Percentiles rank a stretch among this genome's conserved stretches.
phyloP scores from a whole-genome alignment of 2,329 filamentous ascomycete genomes.

The Tricladium varicosporioides region DNA sequence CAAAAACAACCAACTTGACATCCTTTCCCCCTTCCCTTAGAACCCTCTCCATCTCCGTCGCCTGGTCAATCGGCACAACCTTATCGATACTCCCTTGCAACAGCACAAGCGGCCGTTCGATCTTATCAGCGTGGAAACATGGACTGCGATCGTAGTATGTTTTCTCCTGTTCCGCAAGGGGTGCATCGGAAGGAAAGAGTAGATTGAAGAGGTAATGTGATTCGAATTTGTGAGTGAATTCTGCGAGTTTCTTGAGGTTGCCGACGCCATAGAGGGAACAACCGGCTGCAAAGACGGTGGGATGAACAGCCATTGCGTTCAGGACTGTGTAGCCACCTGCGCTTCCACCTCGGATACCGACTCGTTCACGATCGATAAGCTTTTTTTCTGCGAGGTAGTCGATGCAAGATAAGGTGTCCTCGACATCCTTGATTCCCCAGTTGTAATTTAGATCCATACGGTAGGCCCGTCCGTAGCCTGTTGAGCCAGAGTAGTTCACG shows the following conservation, averaged over 20 bases:
- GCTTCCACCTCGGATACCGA: conserved; percentile 50
- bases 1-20: conserved; percentile 46
- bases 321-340: conserved; percentile 55
- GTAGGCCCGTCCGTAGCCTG: conserved; percentile 49
- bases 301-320: conserved; percentile 45
- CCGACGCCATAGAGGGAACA: conserved; percentile 51
- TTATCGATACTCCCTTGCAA: conserved; percentile 54
- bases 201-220: conserved; percentile 48
- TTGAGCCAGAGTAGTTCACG: conserved; percentile 53
- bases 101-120: conserved; percentile 51
- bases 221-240: conserved; percentile 56
- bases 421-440: conserved; percentile 51
- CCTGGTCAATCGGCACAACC: conserved; percentile 58
- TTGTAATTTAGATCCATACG: conserved; percentile 46
- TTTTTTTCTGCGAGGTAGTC: conserved; percentile 39
- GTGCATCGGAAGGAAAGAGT: conserved; percentile 37
- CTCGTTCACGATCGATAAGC: conserved; percentile 31
- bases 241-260: conserved; percentile 45
- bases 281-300: conserved; percentile 47
- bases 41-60: conserved; percentile 48
- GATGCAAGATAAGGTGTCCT: conserved; percentile 48
- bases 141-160: conserved; percentile 49
- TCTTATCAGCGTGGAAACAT: conserved; percentile 45
- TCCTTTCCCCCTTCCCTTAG: conserved; percentile 41
- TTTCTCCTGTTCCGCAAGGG: conserved; percentile 39